Evolutionary conservation across 345 rosid genomes (phyloP), one percentile per base, ranked within the genome.

Genomic region (Combretum micranthum): DNA sequence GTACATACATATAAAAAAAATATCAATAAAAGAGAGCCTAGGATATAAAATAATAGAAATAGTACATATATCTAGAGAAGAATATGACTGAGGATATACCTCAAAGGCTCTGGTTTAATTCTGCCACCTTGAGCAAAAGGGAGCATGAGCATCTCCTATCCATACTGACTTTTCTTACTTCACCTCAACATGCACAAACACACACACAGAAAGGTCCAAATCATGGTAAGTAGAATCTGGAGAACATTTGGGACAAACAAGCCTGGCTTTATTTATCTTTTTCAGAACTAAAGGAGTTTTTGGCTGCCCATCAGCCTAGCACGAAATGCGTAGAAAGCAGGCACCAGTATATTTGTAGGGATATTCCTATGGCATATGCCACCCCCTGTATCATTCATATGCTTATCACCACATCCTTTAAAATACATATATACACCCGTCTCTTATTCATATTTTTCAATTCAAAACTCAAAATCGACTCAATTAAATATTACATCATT

Each of bases 311-410:
- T 20, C 50, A 60, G 59, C 61, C 60, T 59, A 65, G 65, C 60
- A 67, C 56, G 21, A 12, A 43, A 56, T 56, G 74, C 66, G 57
- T 64, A 67, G 67, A 69, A 72, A 77, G 70, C 60, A 57, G 75
- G 73, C 69, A 57, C 37, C 53, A 59, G 18, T n/a, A 20, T 14
- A 4, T 8, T 39, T 46, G 12, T 57, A 23, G 47, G 76, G 47
- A 80, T 80, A 83, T 81, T 82, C n/a, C 77, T 19, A 73, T 54
- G 44, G 87, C 81, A 74, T 85, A 85, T 83, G 73, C 89, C 61
- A 53, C 53, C 20, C 53, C 54, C 58, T 66, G 50, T 21, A 56
- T 44, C 56, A 21, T 37, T 19, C n/a, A 55, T 55, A 26, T 20
- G 22, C 20, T n/a, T 11, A 15, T 6, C 3, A 13, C 20, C 15